A percentile compares a stretch with the other conserved stretches of the same genome.
These are phyloP conservation scores for Colletotrichum sp. DNA, from an alignment of 2,329 filamentous ascomycete genomes.

Conservation along the genomic window DNA sequence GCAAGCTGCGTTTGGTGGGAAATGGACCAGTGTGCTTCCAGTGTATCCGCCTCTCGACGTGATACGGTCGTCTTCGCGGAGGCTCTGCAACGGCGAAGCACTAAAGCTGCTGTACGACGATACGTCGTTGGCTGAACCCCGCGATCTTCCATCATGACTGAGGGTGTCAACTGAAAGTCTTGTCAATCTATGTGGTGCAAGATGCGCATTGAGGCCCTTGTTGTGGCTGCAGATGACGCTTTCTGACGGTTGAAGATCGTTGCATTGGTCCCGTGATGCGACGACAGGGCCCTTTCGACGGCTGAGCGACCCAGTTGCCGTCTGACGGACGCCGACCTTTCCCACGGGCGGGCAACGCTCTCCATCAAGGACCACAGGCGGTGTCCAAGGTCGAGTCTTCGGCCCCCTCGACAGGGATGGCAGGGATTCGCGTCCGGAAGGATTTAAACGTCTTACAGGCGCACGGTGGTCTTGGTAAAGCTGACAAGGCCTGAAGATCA, in stretches of 20 bases:
- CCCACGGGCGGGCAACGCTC: neutral
- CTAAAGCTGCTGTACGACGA: neutral
- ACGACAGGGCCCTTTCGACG: neutral
- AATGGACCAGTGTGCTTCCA: neutral
- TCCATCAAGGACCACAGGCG: neutral
- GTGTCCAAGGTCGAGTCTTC: neutral
- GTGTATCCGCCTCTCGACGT: neutral
- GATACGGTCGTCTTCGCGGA: neutral
- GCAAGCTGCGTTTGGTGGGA: neutral
- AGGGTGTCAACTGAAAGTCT: neutral
- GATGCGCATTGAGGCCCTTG: neutral
- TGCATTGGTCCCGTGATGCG: neutral
- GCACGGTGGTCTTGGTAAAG: neutral
- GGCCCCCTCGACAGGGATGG: neutral
- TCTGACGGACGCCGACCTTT: neutral
- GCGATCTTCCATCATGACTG: neutral
- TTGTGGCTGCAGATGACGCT: neutral
- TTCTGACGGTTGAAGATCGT: neutral
- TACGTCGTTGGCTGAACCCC: neutral
- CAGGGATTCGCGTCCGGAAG: neutral
- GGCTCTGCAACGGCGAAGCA: neutral
- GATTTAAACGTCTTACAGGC: conserved; percentile 9
- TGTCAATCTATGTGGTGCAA: neutral
- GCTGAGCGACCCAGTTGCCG: neutral
- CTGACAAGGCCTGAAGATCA: neutral